Evolutionary conservation across 306 rosid genomes (phyloP).

Genomic region (Vigna hirtella): DNA sequence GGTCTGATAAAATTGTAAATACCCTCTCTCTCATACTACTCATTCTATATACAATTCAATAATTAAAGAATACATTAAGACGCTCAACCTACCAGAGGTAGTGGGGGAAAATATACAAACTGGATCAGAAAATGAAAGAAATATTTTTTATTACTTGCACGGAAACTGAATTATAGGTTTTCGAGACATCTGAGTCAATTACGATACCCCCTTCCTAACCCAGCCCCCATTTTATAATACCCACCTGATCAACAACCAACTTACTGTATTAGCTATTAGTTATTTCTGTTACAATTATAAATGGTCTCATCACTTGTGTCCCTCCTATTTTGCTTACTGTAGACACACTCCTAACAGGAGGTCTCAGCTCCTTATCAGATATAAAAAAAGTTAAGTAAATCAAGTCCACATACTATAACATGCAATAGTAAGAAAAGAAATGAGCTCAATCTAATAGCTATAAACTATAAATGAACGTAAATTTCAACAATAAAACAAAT

Average conservation of each 20-base stretch:
- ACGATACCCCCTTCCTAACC: neutral
- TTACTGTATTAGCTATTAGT: neutral
- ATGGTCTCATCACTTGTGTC: neutral
- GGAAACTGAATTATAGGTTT: too few species aligned
- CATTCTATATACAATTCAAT: too few species aligned
- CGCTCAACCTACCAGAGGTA: neutral
- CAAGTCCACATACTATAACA: conserved; percentile 1
- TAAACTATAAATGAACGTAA: neutral
- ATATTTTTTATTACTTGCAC: too few species aligned
- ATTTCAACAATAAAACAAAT: conserved; percentile 17
- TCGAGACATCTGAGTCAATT: neutral
- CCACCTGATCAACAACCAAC: neutral
- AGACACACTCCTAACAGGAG: neutral
- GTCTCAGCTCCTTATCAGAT: neutral
- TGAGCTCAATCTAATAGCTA: neutral
- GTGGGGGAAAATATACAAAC: neutral
- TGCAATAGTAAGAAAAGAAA: neutral
- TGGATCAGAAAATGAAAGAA: too few species aligned
- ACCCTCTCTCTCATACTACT: neutral
- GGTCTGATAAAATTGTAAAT: too few species aligned
- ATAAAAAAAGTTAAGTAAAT: neutral
- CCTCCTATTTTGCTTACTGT: neutral
- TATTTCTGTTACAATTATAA: too few species aligned
- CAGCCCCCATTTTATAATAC: neutral
- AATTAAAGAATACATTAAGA: neutral